Evolutionary conservation across 2,329 filamentous ascomycete species (phyloP).

Genomic region (Dactylonectria macrodidyma): DNA sequence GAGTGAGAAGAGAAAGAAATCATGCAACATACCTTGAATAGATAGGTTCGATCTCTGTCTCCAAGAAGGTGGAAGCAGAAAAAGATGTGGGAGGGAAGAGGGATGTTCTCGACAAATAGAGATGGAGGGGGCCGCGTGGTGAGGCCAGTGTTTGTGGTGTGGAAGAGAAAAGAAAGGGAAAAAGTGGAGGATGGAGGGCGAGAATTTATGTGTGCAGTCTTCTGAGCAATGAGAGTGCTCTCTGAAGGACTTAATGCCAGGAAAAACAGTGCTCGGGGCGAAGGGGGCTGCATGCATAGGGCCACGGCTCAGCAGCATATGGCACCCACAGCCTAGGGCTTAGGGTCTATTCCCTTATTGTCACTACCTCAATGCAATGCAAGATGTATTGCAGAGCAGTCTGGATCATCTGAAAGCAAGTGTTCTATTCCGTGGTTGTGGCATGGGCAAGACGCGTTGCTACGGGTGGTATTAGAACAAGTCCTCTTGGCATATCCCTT

Average conservation of each 20-base stretch:
- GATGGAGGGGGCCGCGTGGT: not conserved
- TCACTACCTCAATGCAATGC: not conserved
- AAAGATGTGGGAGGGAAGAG: not conserved
- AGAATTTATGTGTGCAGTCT: not conserved
- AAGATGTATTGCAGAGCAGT: not conserved
- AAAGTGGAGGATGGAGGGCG: not conserved
- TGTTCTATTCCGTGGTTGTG: too few relatives aligned
- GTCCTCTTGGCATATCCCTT: not conserved
- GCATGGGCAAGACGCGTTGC: not conserved
- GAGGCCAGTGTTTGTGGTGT: not conserved
- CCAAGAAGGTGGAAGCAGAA: not conserved
- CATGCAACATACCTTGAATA: not conserved
- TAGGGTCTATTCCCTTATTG: not conserved
- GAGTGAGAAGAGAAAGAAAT: not conserved
- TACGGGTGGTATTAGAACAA: too few relatives aligned
- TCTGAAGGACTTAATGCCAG: not conserved
- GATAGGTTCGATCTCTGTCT: too few relatives aligned
- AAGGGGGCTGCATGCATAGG: not conserved
- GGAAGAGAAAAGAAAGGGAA: not conserved
- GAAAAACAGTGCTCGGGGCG: not conserved
- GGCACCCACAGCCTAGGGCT: not conserved
- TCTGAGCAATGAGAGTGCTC: not conserved
- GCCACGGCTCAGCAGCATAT: not conserved
- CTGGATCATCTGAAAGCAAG: not conserved
- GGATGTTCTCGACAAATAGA: not conserved